Evolutionary conservation across 768 basidiomycete genomes (phyloP).

Genomic region (Lactarius sp.): DNA sequence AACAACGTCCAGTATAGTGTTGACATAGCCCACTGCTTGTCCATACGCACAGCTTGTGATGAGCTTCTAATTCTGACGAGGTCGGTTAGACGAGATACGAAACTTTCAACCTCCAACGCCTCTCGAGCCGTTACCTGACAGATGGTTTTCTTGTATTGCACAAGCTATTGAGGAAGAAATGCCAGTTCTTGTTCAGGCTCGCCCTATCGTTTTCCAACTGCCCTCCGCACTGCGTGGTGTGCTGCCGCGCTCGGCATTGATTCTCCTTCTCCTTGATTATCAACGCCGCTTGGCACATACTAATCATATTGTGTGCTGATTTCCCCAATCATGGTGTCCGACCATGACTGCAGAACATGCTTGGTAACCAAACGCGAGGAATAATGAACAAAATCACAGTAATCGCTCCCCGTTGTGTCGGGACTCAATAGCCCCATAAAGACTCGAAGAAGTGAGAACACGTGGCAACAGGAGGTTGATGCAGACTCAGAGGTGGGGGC

Average conservation of each 20-base stretch:
- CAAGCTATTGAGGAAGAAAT: not conserved
- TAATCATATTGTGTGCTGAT: not conserved
- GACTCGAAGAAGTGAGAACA: too few relatives aligned
- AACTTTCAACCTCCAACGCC: not conserved
- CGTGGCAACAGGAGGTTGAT: too few relatives aligned
- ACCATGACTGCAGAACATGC: too few relatives aligned
- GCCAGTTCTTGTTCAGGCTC: not conserved
- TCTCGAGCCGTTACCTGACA: not conserved
- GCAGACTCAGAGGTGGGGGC: too few relatives aligned
- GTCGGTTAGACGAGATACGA: not conserved
- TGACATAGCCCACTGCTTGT: not conserved
- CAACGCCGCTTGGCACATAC: not conserved
- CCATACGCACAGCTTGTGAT: not conserved
- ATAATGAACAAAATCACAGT: too few relatives aligned
- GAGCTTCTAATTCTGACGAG: not conserved
- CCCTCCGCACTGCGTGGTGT: not conserved
- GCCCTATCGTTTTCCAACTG: not conserved
- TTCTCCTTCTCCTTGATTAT: not conserved
- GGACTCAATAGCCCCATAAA: too few relatives aligned
- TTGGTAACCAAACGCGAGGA: too few relatives aligned
- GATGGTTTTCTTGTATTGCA: not conserved
- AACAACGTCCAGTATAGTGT: not conserved
- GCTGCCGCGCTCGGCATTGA: not conserved
- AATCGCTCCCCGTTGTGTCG: too few relatives aligned
- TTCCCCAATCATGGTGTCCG: too few relatives aligned